A percentile compares a stretch with the other conserved stretches of the same genome.
These are phyloP conservation scores for Alternaria sp. DNA, from an alignment of 2,329 filamentous ascomycete genomes.

Conservation along the genomic window DNA sequence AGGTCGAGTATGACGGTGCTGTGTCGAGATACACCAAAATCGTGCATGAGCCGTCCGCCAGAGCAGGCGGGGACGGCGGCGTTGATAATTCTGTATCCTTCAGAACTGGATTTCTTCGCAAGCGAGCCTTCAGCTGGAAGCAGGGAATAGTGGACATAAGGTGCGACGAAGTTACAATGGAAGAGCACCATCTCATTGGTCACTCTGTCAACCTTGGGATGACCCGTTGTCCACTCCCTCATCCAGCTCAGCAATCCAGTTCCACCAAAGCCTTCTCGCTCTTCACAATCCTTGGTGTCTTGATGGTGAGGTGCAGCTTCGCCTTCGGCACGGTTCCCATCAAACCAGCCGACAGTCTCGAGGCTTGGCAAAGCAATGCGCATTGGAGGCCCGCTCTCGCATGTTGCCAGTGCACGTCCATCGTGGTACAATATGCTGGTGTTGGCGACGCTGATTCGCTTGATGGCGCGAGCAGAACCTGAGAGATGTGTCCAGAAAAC, in stretches of 20 bases:
- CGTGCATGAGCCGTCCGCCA: conserved; percentile 77
- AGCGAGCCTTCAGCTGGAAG: conserved; percentile 51
- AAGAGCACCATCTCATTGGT: conserved; percentile 73
- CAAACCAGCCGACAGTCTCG: conserved; percentile 75
- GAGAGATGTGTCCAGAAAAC: conserved; percentile 66
- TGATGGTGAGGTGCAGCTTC: conserved; percentile 48
- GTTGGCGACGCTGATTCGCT: conserved; percentile 75
- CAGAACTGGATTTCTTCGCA: conserved; percentile 7
- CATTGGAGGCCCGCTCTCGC: conserved; percentile 75
- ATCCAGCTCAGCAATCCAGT: conserved; percentile 66
- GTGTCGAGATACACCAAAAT: conserved; percentile 71
- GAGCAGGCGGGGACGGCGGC: conserved; percentile 67
- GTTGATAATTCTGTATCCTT: conserved; percentile 55
- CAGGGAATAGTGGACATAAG: conserved; percentile 73
- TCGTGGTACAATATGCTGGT: conserved; percentile 73
- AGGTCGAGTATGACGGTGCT: conserved; percentile 75
- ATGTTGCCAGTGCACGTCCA: conserved; percentile 72
- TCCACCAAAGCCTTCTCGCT: conserved; percentile 59
- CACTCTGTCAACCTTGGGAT: conserved; percentile 70
- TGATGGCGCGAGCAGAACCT: conserved; percentile 65
- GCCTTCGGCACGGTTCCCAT: conserved; percentile 65
- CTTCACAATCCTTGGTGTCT: conserved; percentile 27
- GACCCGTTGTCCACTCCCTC: conserved; percentile 75
- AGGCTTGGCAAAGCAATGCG: conserved; percentile 69
- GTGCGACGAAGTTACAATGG: conserved; percentile 70